Evolutionary conservation across 1,284 basidiomycete genomes (phyloP), one percentile per base, ranked within the genome.

Genomic region (Puccinia polysora): DNA sequence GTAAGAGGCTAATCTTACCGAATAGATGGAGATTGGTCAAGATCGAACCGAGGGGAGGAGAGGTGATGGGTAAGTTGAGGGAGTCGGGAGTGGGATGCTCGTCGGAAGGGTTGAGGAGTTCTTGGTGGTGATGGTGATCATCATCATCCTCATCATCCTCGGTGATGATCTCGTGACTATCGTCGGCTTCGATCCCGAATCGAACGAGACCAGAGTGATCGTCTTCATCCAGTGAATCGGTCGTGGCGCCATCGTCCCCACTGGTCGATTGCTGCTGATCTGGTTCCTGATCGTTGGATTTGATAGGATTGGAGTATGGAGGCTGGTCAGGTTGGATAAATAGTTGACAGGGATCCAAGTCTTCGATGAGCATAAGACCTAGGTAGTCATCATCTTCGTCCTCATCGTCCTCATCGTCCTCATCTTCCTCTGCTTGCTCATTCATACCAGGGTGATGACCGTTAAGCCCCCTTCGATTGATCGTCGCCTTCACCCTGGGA

Each of bases 171-270:
- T 58, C 20, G 28, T 58, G 14, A 23, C 74, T 74, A n/a, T 65
- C 73, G 32, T 65, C 75, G 20, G 75, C 74, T 36, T 77, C 75
- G 20, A 77, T 76, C 2, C 78, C 78, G 25, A 77, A 74, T 36
- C 77, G 65, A 6, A 76, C 76, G 20, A 77, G 75, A 28, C 75
- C 75, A 47, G 77, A 68, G 36, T 75, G 75, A 67, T 75, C 77
- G 30, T 76, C 75, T 47, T 76, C 76, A 56, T 77, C 77, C 20
- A 77, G 59, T 12, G 76, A 75, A 68, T 77, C 77, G 34, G 77
- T 77, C 0, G 77, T 77, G 25, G 76, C 75, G 30, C 76, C 77
- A 38, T 74, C 75, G 30, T 75, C 74, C 25, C 73, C 75, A 25
- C 55, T 49, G 6, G 34, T 38, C 8, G 40, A 50, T 32, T 52